These are phyloP conservation scores for Geranium rotundifolium DNA, from an alignment of 345 rosid genomes.

Conservation along the genomic window DNA sequence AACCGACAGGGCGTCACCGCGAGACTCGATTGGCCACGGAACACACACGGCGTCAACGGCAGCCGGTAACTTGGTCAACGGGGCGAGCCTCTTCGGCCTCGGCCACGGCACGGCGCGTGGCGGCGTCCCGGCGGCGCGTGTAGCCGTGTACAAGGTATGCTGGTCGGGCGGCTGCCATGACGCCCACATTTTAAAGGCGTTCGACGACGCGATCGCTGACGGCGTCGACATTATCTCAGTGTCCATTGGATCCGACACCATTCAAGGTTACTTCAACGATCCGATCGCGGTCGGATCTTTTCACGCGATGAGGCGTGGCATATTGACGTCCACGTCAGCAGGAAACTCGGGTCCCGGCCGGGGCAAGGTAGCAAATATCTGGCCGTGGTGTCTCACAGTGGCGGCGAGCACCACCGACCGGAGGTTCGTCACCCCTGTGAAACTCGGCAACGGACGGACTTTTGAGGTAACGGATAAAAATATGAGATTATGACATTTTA, in stretches of 20 bases:
- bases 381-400: slow-evolving; percentile 29
- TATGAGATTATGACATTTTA: too few relatives aligned
- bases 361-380: slow-evolving; percentile 6
- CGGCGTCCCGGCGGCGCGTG: slow-evolving; percentile 21
- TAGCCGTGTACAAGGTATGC: slow-evolving; percentile 30
- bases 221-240: slow-evolving; percentile 20
- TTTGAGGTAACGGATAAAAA: slow-evolving; percentile 10
- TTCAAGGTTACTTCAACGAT: slow-evolving; percentile 9
- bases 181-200: slow-evolving; percentile 27
- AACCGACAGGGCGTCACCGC: slow-evolving; percentile 8
- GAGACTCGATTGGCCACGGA: slow-evolving; percentile 19
- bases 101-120: slow-evolving; percentile 25
- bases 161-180: slow-evolving; percentile 17
- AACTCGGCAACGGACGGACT: slow-evolving; percentile 26
- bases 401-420: slow-evolving; percentile 30
- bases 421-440: slow-evolving; percentile 16
- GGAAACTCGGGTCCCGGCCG: slow-evolving; percentile 18
- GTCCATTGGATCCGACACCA: not conserved
- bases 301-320: slow-evolving; percentile 22
- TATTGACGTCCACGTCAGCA: slow-evolving; percentile 20
- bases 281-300: slow-evolving; percentile 24
- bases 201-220: slow-evolving; percentile 34
- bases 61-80: slow-evolving; percentile 14
- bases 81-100: slow-evolving; percentile 16
- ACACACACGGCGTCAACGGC: slow-evolving; percentile 27